A percentile compares a stretch with the other conserved stretches of the same genome.
These are phyloP conservation scores for Pythium biforme DNA, from an alignment of 352 stramenopile genomes.

Conservation along the genomic window DNA sequence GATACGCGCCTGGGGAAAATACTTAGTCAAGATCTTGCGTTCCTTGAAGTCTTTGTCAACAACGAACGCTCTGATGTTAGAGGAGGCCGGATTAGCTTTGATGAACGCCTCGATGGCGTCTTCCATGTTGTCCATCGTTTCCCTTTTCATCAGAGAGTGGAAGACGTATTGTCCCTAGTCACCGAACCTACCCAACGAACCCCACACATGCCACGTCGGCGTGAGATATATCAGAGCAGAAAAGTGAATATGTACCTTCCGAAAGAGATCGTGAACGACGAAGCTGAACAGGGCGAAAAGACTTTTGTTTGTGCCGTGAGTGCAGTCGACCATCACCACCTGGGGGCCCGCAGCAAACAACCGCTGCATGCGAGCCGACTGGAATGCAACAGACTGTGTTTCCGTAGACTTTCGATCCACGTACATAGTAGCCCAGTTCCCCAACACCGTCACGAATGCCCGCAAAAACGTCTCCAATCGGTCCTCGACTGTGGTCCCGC, in stretches of 20 bases:
- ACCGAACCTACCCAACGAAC: neutral
- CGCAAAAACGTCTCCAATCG: too few species aligned
- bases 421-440: too few species aligned
- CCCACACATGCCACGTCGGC: neutral
- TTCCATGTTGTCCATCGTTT: constrained; percentile 8
- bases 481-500: too few species aligned
- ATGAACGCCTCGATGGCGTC: constrained; percentile 32
- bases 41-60: constrained; percentile 1
- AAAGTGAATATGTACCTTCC: too few species aligned
- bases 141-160: neutral
- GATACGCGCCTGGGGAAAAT: constrained; percentile 19
- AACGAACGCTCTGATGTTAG: neutral
- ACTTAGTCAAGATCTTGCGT: constrained; percentile 8
- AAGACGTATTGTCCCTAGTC: neutral
- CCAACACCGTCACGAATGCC: too few species aligned
- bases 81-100: neutral
- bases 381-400: constrained; percentile 7
- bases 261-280: constrained; percentile 18
- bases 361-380: constrained; percentile 6
- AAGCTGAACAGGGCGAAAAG: constrained; percentile 21
- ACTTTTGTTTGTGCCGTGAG: constrained; percentile 14
- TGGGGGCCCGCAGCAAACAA: constrained; percentile 6
- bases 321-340: constrained; percentile 19
- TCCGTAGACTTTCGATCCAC: too few species aligned
- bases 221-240: too few species aligned